Evolutionary conservation across 1,284 basidiomycete genomes (phyloP).

Genomic region (Xerocomus nothofagi): DNA sequence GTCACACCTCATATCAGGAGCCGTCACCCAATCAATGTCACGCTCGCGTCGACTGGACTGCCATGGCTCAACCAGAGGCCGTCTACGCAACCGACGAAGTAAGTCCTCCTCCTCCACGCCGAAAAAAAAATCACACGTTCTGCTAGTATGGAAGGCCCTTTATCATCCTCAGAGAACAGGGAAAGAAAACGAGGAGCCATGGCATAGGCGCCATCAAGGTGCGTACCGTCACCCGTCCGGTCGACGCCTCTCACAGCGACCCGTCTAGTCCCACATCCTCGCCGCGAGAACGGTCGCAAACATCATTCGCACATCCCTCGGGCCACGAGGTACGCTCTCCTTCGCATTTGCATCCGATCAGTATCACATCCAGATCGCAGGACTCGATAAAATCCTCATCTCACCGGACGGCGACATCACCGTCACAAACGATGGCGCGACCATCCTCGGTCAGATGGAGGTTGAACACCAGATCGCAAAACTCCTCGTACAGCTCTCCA

Average conservation of each 20-base stretch:
- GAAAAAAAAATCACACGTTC: slow-evolving; percentile 12
- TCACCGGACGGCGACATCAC: slow-evolving; percentile 98
- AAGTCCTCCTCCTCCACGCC: slow-evolving; percentile 7
- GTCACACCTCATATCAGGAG: slow-evolving; percentile 29
- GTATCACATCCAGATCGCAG: slow-evolving; percentile 39
- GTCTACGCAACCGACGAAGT: slow-evolving; percentile 94
- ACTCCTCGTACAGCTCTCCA: slow-evolving; percentile 93
- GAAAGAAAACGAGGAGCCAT: slow-evolving; percentile 91
- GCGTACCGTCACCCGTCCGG: slow-evolving; percentile 19
- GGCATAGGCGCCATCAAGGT: slow-evolving; percentile 97
- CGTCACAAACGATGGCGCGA: slow-evolving; percentile 98
- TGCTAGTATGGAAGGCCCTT: slow-evolving; percentile 91
- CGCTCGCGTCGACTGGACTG: slow-evolving; percentile 5
- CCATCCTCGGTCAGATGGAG: slow-evolving; percentile 95
- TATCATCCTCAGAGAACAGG: slow-evolving; percentile 96
- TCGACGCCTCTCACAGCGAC: slow-evolving; percentile 1
- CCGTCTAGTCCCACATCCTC: slow-evolving; percentile 83
- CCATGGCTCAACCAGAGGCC: slow-evolving; percentile 49
- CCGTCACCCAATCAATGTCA: slow-evolving; percentile 29
- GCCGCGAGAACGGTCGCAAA: slow-evolving; percentile 92
- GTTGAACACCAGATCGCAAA: slow-evolving; percentile 99
- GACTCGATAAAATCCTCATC: slow-evolving; percentile 98
- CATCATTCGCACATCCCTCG: slow-evolving; percentile 93
- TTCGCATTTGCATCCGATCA: slow-evolving; percentile 2
- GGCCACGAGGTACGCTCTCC: slow-evolving; percentile 73